Evolutionary conservation across 139 green algal genomes (phyloP), one percentile per base, ranked within the genome.

Genomic region (Volvox africanus): DNA sequence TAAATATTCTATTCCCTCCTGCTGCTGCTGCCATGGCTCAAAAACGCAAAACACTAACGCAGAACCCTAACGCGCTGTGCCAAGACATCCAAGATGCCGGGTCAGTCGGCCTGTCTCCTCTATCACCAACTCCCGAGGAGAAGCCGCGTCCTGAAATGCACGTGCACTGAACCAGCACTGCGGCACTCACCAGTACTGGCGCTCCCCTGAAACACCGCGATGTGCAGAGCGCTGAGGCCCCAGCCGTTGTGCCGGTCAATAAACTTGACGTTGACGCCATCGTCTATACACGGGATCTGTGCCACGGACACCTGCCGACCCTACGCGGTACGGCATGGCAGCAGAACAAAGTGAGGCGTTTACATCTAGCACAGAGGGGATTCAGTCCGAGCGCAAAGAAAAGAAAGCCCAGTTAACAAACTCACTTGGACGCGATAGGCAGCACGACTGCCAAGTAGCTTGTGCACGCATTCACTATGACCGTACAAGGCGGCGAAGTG

Each of bases 221-320:
- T 92, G 86, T 96, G 94, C 35, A 96, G 90, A 1, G 94, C 92
- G 32, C 90, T 94, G 20, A 95, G 90, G 24, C 94, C 94, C 92
- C 92, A 95, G 62, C 92, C 93, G 77, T 96, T 96, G 84, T 94
- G 93, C 16, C 93, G 69, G 89, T 96, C 93, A 37, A 96, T 92
- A 86, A 94, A 95, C 35, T 92, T 91, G 62, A 94, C 86, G 26
- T 50, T 76, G 0, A 61, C 75, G 24, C 76, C 86, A 6, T 86
- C 92, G 21, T 94, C 94, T 9, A 90, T 88, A 86, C 92, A 95
- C 22, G 91, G 88, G 20, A 96, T 92, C 22, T 95, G 91, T 18
- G 93, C 93, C 11, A 94, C 82, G 14, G 78, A 69, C 32, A 92
- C 61, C 65, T 91, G 80, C 5, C 82, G 75, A 3, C 80, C 80